Evolutionary conservation across 2,329 filamentous ascomycete genomes (phyloP), one percentile per base, ranked within the genome.

Genomic region (Chaetomiaceae sp.): DNA sequence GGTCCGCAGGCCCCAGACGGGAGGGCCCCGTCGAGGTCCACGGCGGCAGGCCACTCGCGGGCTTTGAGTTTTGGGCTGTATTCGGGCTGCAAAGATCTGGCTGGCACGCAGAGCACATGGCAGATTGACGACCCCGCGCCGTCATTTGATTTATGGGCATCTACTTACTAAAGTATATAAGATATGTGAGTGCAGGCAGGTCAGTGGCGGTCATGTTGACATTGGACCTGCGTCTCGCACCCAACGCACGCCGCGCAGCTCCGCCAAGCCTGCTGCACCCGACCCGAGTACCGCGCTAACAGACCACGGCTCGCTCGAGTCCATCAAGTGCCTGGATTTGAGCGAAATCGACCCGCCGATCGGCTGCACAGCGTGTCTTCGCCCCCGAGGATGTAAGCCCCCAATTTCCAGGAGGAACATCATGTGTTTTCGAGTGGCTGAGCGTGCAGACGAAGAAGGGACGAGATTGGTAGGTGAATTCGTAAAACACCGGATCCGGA

Each of bases 221-320:
- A 40, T 50, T 51, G 52, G 46, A 49, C n/a, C n/a, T 27, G 45
- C 41, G 44, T 42, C 48, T 34, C 41, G 34, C 30, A 31, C 39
- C 35, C 14, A 10, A 38, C 35, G 7, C 8, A n/a, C n/a, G n/a
- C 17, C 12, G 3, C 8, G 7, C 13, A 14, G 33, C 14, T 35
- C 9, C 33, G 33, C 33, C 33, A 35, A 16, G 33, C 6, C 30
- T 37, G 20, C 42, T 51, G 33, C 37, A 39, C 37, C 39, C 27
- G 37, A n/a, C n/a, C n/a, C n/a, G 20, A 35, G 55, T 57, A 58
- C 57, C 51, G 50, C 57, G 37, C 57, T 58, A 58, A 46, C 55
- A 54, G 21, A 44, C 34, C 37, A 41, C 48, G 47, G 43, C 53
- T 48, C 35, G 35, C 45, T 37, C 21, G 31, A 42, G 39, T 35